These are phyloP conservation scores for Zymoseptoria crescenta DNA, from an alignment of 2,329 filamentous ascomycete species.

Conservation along the genomic window DNA sequence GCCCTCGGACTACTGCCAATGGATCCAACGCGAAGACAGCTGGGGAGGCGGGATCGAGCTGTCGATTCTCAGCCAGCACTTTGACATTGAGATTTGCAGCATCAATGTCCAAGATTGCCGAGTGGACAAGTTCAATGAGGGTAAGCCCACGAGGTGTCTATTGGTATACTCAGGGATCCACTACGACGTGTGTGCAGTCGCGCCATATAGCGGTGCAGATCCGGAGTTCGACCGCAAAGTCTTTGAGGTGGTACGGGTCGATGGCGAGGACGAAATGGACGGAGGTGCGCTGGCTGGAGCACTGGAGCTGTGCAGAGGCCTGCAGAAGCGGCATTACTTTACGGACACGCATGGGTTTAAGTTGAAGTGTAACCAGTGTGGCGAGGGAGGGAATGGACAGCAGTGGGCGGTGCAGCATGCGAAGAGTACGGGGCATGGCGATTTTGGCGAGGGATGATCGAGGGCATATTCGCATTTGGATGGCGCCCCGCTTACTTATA, in stretches of 20 bases:
- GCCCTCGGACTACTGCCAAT: slow-evolving; percentile 68
- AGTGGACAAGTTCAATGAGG: slow-evolving; percentile 72
- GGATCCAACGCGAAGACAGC: slow-evolving; percentile 69
- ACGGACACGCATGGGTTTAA: slow-evolving; percentile 78
- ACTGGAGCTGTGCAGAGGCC: slow-evolving; percentile 42
- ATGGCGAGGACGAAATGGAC: slow-evolving; percentile 35
- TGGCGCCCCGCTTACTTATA: too few relatives aligned
- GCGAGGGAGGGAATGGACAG: slow-evolving; percentile 61
- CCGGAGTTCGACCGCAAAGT: slow-evolving; percentile 75
- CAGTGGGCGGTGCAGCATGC: slow-evolving; percentile 56
- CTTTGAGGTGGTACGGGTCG: slow-evolving; percentile 45
- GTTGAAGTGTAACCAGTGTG: slow-evolving; percentile 68
- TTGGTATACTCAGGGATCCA: slow-evolving; percentile 89
- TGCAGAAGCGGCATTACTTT: slow-evolving; percentile 71
- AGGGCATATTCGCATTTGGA: too few relatives aligned
- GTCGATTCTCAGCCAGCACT: slow-evolving; percentile 73
- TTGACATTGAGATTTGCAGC: slow-evolving; percentile 76
- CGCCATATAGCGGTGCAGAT: slow-evolving; percentile 52
- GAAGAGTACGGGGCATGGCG: slow-evolving; percentile 50
- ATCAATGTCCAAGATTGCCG: slow-evolving; percentile 67
- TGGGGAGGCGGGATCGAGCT: slow-evolving; percentile 94
- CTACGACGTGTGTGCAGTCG: slow-evolving; percentile 81
- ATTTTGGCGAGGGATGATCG: slow-evolving; percentile 39
- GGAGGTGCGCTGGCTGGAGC: slow-evolving; percentile 53
- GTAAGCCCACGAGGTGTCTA: slow-evolving; percentile 60